These are phyloP conservation scores for Hymenoscyphus infarciens DNA, from an alignment of 2,329 filamentous ascomycete species.

Conservation along the genomic window DNA sequence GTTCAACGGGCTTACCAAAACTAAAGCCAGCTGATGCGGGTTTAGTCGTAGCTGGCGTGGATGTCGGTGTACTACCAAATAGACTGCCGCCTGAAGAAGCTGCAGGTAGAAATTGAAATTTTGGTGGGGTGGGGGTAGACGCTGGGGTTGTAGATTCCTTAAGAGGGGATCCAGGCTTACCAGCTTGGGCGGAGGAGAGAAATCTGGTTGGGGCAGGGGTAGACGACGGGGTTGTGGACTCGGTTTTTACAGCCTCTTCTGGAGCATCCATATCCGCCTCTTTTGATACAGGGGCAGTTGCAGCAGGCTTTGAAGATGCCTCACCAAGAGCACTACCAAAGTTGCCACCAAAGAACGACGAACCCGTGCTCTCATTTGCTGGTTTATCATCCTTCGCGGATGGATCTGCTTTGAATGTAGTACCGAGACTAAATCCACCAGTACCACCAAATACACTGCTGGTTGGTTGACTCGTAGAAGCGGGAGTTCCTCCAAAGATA, in stretches of 20 bases:
- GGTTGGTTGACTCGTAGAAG: conserved; percentile 32
- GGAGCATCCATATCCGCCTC: conserved; percentile 50
- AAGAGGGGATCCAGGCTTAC: not conserved
- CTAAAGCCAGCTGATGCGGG: conserved; percentile 21
- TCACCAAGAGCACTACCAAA: conserved; percentile 59
- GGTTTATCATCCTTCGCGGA: conserved; percentile 59
- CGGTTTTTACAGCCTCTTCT: conserved; percentile 16
- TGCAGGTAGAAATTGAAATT: conserved; percentile 18
- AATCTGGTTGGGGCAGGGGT: conserved; percentile 25
- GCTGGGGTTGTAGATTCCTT: conserved; percentile 11
- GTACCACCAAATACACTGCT: conserved; percentile 12
- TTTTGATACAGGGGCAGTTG: conserved; percentile 35
- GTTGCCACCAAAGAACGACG: conserved; percentile 56
- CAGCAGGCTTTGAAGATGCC: conserved; percentile 34
- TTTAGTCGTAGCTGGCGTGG: conserved; percentile 13
- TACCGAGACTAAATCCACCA: conserved; percentile 30
- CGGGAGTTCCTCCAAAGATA: conserved; percentile 36
- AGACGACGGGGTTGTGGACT: conserved; percentile 26
- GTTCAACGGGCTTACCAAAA: conserved; percentile 24
- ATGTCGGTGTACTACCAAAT: conserved; percentile 12
- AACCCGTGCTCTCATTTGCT: conserved; percentile 40
- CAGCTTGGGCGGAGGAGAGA: not conserved
- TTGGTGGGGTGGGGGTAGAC: conserved; percentile 16
- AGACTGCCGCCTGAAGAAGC: conserved; percentile 17
- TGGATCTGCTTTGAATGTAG: conserved; percentile 38